Conservation (phyloP, 75 land plant species). For the Selaginella tamariscina region DNA sequence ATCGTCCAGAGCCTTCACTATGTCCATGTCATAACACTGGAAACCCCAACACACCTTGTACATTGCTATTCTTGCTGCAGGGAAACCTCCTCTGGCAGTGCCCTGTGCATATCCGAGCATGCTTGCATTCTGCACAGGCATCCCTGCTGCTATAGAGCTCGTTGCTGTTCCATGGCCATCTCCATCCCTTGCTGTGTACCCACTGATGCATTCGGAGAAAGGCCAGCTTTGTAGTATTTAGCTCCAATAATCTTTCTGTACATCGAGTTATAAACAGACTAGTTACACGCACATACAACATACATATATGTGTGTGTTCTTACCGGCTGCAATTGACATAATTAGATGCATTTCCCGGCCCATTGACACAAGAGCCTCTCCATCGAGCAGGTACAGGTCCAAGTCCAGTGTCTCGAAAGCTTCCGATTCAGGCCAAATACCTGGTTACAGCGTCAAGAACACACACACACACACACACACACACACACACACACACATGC, state of each 20-base stretch:
- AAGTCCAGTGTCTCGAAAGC: neutral
- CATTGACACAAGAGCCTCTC: neutral
- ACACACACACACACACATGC: too few species aligned
- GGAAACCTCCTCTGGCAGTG: constrained; percentile 7
- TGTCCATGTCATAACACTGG: too few species aligned
- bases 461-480: too few species aligned
- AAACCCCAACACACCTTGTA: too few species aligned
- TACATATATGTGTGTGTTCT: too few species aligned
- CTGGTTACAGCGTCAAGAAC: too few species aligned
- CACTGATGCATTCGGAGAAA: neutral
- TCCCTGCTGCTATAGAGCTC: neutral
- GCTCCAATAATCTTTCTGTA: neutral
- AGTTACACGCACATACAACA: too few species aligned
- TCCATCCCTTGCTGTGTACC: neutral
- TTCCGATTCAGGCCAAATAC: neutral
- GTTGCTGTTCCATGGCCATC: neutral
- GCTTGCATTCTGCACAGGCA: neutral
- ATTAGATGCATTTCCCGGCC: neutral
- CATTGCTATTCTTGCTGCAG: too few species aligned
- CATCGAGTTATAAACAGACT: too few species aligned
- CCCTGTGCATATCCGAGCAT: neutral
- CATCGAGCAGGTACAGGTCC: neutral
- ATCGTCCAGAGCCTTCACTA: too few species aligned
- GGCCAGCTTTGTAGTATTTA: neutral
- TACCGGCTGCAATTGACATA: too few species aligned